Evolutionary conservation across 441 rosid species (phyloP).

Genomic region (Pelargonium australe): DNA sequence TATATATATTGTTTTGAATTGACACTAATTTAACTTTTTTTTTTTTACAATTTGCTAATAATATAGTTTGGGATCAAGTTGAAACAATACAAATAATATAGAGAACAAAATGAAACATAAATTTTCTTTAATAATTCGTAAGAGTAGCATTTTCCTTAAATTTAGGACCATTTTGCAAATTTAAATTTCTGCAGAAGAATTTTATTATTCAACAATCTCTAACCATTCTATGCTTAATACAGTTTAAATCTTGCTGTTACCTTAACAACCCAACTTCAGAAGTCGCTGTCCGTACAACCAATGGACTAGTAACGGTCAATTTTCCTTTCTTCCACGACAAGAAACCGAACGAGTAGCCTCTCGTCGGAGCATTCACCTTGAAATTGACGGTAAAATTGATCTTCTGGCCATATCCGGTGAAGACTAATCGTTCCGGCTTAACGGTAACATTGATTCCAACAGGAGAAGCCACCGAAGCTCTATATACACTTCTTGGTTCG

Average conservation of each 20-base stretch:
- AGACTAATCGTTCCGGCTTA: slow-evolving; percentile 31
- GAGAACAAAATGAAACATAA: too few species aligned
- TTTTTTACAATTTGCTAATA: too few species aligned
- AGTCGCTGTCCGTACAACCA: slow-evolving; percentile 33
- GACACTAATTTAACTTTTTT: too few species aligned
- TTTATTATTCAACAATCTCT: too few species aligned
- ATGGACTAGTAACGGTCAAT: slow-evolving; percentile 35
- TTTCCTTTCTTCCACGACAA: slow-evolving; percentile 40
- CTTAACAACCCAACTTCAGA: slow-evolving; percentile 30
- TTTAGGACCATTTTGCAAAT: too few species aligned
- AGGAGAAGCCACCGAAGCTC: slow-evolving; percentile 35
- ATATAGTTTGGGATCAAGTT: too few species aligned
- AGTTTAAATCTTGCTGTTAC: slow-evolving; percentile 9
- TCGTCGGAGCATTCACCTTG: slow-evolving; percentile 42
- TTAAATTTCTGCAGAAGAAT: too few species aligned
- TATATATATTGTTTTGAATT: too few species aligned
- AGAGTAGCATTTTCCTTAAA: too few species aligned
- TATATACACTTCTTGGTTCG: slow-evolving; percentile 31
- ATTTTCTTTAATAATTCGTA: too few species aligned
- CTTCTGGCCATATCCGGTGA: slow-evolving; percentile 41
- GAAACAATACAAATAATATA: too few species aligned
- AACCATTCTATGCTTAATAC: slow-evolving; percentile 17
- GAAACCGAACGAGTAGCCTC: slow-evolving; percentile 41
- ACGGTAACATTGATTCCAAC: slow-evolving; percentile 39
- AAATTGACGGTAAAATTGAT: slow-evolving; percentile 42